Evolutionary conservation across 2,329 filamentous ascomycete species (phyloP).

Genomic region (Nigrograna mackinnonii): DNA sequence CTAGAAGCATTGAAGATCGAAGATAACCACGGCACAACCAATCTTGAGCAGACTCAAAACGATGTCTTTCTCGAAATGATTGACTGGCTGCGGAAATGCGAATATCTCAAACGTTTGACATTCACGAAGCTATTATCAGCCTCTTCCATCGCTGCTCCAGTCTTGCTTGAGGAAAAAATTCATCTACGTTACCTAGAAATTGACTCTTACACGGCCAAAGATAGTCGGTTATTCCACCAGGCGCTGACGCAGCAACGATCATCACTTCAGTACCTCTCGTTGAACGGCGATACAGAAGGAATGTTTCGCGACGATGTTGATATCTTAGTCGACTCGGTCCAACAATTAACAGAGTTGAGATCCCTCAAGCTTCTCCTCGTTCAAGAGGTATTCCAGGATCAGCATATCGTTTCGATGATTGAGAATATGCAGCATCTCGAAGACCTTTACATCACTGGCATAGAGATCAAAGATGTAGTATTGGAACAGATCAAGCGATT

Average conservation of each 20-base stretch:
- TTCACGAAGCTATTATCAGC: conserved; percentile 57
- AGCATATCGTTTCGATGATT: conserved; percentile 55
- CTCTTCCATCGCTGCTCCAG: conserved; percentile 55
- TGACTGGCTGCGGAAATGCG: conserved; percentile 60
- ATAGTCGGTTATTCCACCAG: conserved; percentile 56
- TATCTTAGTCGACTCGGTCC: conserved; percentile 55
- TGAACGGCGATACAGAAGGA: conserved; percentile 53
- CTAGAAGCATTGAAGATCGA: conserved; percentile 55
- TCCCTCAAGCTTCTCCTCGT: conserved; percentile 58
- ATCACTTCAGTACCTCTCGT: conserved; percentile 49
- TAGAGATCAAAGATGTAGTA: conserved; percentile 55
- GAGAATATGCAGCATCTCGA: conserved; percentile 54
- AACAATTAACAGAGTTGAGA: conserved; percentile 54
- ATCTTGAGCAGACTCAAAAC: conserved; percentile 56
- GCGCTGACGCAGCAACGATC: conserved; percentile 58
- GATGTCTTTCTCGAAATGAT: conserved; percentile 56
- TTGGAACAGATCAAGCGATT: conserved; percentile 51
- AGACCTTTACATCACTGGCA: conserved; percentile 60
- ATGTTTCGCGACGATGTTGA: conserved; percentile 52
- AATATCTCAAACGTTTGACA: conserved; percentile 53
- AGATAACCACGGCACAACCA: conserved; percentile 46
- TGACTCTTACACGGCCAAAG: conserved; percentile 52
- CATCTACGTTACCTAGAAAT: conserved; percentile 54
- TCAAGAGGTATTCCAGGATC: conserved; percentile 54
- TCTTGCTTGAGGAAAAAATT: conserved; percentile 52